These are phyloP conservation scores for Ascochyta fabae DNA, from an alignment of 2,329 filamentous ascomycete genomes.

Conservation along the genomic window DNA sequence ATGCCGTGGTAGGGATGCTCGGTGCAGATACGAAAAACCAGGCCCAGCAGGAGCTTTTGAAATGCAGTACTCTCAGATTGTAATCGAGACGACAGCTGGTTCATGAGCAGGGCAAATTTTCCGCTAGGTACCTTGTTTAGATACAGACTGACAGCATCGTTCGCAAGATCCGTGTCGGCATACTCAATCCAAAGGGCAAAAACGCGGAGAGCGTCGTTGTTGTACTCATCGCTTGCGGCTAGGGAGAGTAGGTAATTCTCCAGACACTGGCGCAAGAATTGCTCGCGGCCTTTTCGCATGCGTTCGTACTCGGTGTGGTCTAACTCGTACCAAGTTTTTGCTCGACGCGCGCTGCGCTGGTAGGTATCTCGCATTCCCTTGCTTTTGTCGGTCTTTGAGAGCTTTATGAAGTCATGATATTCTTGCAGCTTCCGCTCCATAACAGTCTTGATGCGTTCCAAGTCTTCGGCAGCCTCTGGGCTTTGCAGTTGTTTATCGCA, in stretches of 20 bases:
- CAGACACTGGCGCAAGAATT: constrained; percentile 85
- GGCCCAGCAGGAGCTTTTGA: constrained; percentile 73
- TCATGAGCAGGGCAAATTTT: constrained; percentile 93
- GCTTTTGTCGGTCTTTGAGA: constrained; percentile 58
- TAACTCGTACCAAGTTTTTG: constrained; percentile 87
- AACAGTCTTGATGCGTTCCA: constrained; percentile 78
- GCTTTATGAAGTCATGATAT: constrained; percentile 72
- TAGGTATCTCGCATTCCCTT: constrained; percentile 55
- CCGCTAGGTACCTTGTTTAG: constrained; percentile 79
- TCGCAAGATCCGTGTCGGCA: constrained; percentile 76
- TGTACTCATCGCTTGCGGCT: constrained; percentile 82
- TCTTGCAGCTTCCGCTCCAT: constrained; percentile 83
- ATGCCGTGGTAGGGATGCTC: constrained; percentile 97
- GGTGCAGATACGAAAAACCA: constrained; percentile 83
- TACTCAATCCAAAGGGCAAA: constrained; percentile 93
- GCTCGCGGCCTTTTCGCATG: constrained; percentile 75
- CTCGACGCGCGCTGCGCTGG: constrained; percentile 69
- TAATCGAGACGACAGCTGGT: constrained; percentile 92
- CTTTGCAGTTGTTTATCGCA: constrained; percentile 94
- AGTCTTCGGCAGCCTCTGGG: constrained; percentile 81
- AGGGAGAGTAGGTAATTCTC: constrained; percentile 93
- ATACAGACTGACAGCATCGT: constrained; percentile 74
- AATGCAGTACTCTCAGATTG: constrained; percentile 74
- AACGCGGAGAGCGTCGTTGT: constrained; percentile 89
- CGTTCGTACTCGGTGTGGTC: constrained; percentile 87